Conservation (phyloP, 371 early-diverging fungal species). For the Coelomomyces lativittatus region DNA sequence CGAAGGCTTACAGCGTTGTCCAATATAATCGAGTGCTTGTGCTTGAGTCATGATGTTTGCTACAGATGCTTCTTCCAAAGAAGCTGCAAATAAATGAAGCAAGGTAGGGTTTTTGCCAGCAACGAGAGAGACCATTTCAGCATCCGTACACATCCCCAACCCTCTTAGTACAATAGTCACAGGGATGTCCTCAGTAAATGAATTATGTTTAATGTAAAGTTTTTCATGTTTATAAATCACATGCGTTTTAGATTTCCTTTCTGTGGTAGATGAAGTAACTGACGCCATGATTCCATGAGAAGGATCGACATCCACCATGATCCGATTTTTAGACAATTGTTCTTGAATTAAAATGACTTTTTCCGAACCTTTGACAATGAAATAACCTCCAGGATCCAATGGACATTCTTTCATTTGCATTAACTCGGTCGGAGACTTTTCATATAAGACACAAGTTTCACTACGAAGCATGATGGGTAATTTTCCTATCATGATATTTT, state of each 20-base stretch:
- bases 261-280: conserved; percentile 85
- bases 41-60: conserved; percentile 65
- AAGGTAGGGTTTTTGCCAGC: conserved; percentile 69
- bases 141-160: conserved; percentile 86
- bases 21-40: conserved; percentile 83
- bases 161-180: conserved; percentile 65
- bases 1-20: conserved; percentile 54
- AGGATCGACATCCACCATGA: conserved; percentile 87
- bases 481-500: conserved; percentile 79
- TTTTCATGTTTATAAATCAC: conserved; percentile 61
- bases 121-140: conserved; percentile 86
- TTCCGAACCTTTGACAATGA: conserved; percentile 95
- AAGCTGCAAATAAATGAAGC: conserved; percentile 67
- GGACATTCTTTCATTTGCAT: conserved; percentile 89
- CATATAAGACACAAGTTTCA: conserved; percentile 68
- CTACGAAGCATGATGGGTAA: conserved; percentile 98
- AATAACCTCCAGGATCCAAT: conserved; percentile 99
- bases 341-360: conserved; percentile 99
- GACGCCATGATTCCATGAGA: conserved; percentile 65
- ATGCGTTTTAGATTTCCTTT: conserved; percentile 93
- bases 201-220: conserved; percentile 86
- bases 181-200: conserved; percentile 82
- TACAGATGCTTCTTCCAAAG: conserved; percentile 70
- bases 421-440: conserved; percentile 57
- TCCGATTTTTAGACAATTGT: conserved; percentile 99